These are phyloP conservation scores for Haberlea rhodopensis DNA, from an alignment of 257 asterid genomes.

Conservation along the genomic window DNA sequence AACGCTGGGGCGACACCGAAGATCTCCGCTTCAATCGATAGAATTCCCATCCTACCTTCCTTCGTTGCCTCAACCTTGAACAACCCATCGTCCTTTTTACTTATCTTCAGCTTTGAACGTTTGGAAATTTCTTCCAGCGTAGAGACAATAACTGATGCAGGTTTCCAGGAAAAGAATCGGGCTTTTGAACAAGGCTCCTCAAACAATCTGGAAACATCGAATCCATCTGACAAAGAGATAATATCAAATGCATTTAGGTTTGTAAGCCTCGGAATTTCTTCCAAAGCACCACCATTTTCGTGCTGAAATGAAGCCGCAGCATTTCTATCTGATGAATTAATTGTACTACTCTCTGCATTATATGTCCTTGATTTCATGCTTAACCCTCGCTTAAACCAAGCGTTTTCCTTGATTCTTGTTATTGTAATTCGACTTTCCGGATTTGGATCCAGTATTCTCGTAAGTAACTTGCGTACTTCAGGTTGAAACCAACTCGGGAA, in stretches of 20 bases:
- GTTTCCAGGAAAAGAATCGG: conserved; percentile 65
- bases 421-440: conserved; percentile 59
- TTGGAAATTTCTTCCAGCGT: conserved; percentile 71
- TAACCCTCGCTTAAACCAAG: conserved; percentile 60
- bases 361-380: conserved; percentile 27
- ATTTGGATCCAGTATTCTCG: conserved; percentile 65
- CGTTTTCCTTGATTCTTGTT: conserved; percentile 44
- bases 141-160: conserved; percentile 62
- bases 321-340: conserved; percentile 27
- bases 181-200: conserved; percentile 60
- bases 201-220: conserved; percentile 65
- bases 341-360: conserved; percentile 35
- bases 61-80: conserved; percentile 60
- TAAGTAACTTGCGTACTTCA: conserved; percentile 48
- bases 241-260: conserved; percentile 77
- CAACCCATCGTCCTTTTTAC: conserved; percentile 63
- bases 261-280: conserved; percentile 33
- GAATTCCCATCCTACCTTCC: conserved; percentile 74
- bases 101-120: conserved; percentile 56
- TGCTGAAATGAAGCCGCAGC: conserved; percentile 17
- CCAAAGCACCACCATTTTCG: conserved; percentile 8
- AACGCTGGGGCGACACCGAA: conserved; percentile 59
- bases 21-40: conserved; percentile 73
- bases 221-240: conserved; percentile 69
- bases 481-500: conserved; percentile 69